Percentiles rank a stretch among this genome's conserved stretches.
These are phyloP conservation scores for Camillea tinctor DNA, from an alignment of 2,329 filamentous ascomycete species.

Conservation along the genomic window DNA sequence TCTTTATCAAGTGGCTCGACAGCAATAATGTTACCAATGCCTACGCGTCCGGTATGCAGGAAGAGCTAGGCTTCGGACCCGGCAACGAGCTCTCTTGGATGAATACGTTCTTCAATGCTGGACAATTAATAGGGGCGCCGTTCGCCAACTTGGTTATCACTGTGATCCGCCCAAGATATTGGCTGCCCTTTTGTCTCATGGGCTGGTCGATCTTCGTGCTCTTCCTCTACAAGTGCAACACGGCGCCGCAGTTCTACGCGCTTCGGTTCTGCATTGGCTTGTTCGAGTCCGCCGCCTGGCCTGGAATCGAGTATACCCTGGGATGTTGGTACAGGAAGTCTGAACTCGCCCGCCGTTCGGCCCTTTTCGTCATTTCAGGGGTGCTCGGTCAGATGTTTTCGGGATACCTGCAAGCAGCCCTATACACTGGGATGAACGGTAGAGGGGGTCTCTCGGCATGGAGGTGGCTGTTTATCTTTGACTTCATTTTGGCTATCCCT, in stretches of 20 bases:
- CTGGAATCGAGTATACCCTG: slow-evolving; percentile 53
- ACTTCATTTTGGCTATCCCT: slow-evolving; percentile 29
- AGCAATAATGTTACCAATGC: slow-evolving; percentile 48
- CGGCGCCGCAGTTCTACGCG: slow-evolving; percentile 40
- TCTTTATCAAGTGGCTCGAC: slow-evolving; percentile 48
- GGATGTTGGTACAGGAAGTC: slow-evolving; percentile 59
- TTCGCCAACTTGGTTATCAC: slow-evolving; percentile 46
- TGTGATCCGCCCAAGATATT: slow-evolving; percentile 41
- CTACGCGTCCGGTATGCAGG: slow-evolving; percentile 46
- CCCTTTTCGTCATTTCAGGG: slow-evolving; percentile 39
- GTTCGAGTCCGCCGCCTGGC: slow-evolving; percentile 54
- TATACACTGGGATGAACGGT: slow-evolving; percentile 40
- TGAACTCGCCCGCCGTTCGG: slow-evolving; percentile 57
- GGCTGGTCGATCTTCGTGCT: slow-evolving; percentile 41
- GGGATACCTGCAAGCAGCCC: slow-evolving; percentile 42
- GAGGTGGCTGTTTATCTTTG: slow-evolving; percentile 48
- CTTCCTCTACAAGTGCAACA: slow-evolving; percentile 40
- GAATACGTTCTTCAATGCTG: slow-evolving; percentile 47
- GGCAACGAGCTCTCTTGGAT: slow-evolving; percentile 44
- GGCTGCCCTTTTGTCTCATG: slow-evolving; percentile 38
- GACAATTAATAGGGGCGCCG: slow-evolving; percentile 44
- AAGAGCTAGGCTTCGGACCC: slow-evolving; percentile 43
- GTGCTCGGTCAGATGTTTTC: slow-evolving; percentile 41
- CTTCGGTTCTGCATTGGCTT: slow-evolving; percentile 55
- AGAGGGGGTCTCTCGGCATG: slow-evolving; percentile 38